A percentile compares a stretch with the other conserved stretches of the same genome.
phyloP scores from a whole-genome alignment of 2,329 filamentous ascomycete genomes.

The Trichoderma afroharzianum region DNA sequence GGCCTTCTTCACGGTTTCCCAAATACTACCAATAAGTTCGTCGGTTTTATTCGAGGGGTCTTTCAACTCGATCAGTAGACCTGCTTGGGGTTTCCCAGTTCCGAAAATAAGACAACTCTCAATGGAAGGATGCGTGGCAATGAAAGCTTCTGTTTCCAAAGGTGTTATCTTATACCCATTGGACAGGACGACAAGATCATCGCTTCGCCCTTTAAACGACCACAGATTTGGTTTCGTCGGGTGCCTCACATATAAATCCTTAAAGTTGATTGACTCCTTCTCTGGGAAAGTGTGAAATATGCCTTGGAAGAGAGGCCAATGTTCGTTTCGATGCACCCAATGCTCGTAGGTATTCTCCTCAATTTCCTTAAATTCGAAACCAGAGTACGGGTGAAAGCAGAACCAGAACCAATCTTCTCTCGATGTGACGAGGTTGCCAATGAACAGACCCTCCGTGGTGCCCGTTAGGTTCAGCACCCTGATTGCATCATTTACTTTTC shows the following conservation, averaged over 20 bases:
- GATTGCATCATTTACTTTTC: background rate
- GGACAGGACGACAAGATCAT: conserved; percentile 30
- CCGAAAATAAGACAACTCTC: conserved; percentile 28
- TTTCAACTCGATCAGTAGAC: conserved; percentile 28
- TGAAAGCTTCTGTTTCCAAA: conserved; percentile 28
- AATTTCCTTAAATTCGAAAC: conserved; percentile 33
- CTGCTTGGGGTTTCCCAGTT: conserved; percentile 27
- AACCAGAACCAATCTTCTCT: conserved; percentile 34
- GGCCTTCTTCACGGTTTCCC: conserved; percentile 41
- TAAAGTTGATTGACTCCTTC: conserved; percentile 28
- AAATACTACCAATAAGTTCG: conserved; percentile 40
- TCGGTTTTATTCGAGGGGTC: conserved; percentile 22
- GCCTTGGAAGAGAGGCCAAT: conserved; percentile 29
- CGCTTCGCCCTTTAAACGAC: conserved; percentile 30
- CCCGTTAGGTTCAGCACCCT: conserved; percentile 33
- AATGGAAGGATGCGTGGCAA: conserved; percentile 27
- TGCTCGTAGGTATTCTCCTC: conserved; percentile 31
- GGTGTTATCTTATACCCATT: conserved; percentile 33
- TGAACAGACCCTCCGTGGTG: conserved; percentile 34
- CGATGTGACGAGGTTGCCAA: conserved; percentile 28
- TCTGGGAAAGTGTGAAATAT: conserved; percentile 34
- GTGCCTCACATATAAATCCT: conserved; percentile 30
- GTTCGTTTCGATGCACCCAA: conserved; percentile 31
- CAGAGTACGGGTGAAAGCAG: conserved; percentile 32
- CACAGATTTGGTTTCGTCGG: conserved; percentile 28